Evolutionary conservation across 495 filamentous ascomycete genomes (phyloP), one percentile per base, ranked within the genome.

Genomic region (Talaromyces ruber): DNA sequence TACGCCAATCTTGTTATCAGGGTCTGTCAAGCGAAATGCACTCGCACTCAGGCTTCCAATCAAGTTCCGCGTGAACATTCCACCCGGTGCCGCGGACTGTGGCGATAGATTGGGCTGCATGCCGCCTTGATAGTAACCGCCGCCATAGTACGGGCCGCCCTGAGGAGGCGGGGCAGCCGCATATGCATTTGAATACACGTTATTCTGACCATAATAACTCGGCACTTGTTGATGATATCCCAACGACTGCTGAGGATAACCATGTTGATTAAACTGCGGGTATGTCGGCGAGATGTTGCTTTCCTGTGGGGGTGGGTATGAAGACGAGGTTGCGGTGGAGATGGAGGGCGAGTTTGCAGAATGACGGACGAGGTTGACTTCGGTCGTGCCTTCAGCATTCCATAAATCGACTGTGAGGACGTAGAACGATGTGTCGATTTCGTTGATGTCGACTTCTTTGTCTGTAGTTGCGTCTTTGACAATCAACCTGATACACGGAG

Each of bases 61-160:
- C 51, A 98, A 83, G 68, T 98, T 98, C 57, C 94, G 77, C 0
- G 94, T 97, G 75, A 94, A 98, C 92, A 97, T 97, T 68, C 92
- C 93, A 34, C 85, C 84, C 0, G 88, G 88, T 26, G 74, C 74
- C 37, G 78, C 69, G 52, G 77, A 67, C 45, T 79, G 76, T 6
- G 76, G 74, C 6, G 78, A 68, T 64, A 79, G 72, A 59, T 72
- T 70, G 60, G 74, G 63, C 51, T 71, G 63, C 58, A 65, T 64
- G 43, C 59, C 59, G n/a, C 26, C 24, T 9, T 52, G 43, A 52
- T 60, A 60, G 28, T 47, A 50, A 0, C 59, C 39, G 0, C 26
- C 26, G 0, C 25, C 59, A 32, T 60, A 60, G 25, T 60, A 51
- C 6, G 39, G 43, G 16, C 26, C 51, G 1, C 37, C 61, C 1